These are phyloP conservation scores for Metschnikowia baotianmanensis DNA, from an alignment of 805 yeast genomes.

Conservation along the genomic window DNA sequence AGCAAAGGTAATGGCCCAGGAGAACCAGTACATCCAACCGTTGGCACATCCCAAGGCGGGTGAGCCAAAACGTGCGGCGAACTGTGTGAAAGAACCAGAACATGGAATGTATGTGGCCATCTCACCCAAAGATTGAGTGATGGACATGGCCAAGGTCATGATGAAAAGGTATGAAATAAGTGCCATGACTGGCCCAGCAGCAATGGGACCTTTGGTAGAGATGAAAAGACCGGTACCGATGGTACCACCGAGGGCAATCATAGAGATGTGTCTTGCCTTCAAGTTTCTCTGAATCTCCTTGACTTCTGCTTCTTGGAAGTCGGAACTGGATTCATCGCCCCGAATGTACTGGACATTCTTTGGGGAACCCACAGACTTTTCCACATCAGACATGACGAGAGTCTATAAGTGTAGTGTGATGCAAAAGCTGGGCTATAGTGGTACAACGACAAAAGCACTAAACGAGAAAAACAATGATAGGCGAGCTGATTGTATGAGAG, in stretches of 20 bases:
- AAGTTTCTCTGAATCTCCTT: conserved; percentile 54
- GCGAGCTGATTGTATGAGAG: no score
- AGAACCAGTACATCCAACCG: conserved; percentile 74
- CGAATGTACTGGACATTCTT: conserved; percentile 21
- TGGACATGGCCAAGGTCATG: conserved; percentile 62
- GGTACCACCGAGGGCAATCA: conserved; percentile 80
- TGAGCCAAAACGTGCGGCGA: conserved; percentile 63
- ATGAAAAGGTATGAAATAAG: conserved; percentile 63
- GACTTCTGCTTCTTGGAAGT: conserved; percentile 11
- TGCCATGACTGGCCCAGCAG: conserved; percentile 69
- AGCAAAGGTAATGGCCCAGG: conserved; percentile 77
- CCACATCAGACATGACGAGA: conserved; percentile 16
- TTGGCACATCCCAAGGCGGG: conserved; percentile 73
- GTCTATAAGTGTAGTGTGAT: background rate
- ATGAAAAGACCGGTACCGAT: conserved; percentile 78
- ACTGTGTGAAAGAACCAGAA: conserved; percentile 66
- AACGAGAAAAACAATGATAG: background rate
- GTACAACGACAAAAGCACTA: no score
- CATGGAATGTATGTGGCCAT: conserved; percentile 79
- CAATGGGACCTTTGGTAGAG: conserved; percentile 55
- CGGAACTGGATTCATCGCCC: conserved; percentile 18
- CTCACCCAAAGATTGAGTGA: conserved; percentile 73
- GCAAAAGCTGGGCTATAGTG: background rate
- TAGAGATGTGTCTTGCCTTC: conserved; percentile 65
- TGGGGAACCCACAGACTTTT: conserved; percentile 15